Conservation (phyloP, 208 protist species). For the Strigomonas culicis region DNA sequence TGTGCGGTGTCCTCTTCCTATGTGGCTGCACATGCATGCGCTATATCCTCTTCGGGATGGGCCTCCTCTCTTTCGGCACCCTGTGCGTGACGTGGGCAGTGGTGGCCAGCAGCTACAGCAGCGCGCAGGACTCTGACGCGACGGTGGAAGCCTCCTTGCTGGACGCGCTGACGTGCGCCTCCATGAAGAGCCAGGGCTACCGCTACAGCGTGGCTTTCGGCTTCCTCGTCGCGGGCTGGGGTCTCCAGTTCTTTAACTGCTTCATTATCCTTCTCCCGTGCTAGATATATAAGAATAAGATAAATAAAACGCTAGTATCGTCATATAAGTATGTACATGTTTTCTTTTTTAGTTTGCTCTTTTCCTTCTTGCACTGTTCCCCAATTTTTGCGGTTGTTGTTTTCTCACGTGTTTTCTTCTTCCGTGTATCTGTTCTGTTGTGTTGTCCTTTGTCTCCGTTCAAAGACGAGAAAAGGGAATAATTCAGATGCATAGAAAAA, state of each 20-base stretch:
- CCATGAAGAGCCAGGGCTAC: conserved; percentile 15
- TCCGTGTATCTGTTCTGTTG: neutral
- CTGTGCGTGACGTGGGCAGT: conserved; percentile 24
- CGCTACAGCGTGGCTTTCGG: conserved; percentile 44
- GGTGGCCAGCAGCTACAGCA: conserved; percentile 28
- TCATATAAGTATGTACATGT: no score
- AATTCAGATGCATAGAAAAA: neutral
- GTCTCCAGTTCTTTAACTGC: conserved; percentile 35
- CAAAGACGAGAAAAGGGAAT: neutral
- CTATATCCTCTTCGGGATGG: conserved; percentile 29
- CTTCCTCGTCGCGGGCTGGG: conserved; percentile 36
- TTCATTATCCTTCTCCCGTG: conserved; percentile 39
- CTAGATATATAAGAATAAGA: no score
- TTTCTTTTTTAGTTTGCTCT: no score
- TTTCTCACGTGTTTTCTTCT: neutral
- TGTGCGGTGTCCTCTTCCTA: conserved; percentile 33
- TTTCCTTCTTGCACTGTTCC: no score
- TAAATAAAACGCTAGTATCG: no score
- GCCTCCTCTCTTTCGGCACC: conserved; percentile 23
- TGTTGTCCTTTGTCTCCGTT: neutral
- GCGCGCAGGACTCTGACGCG: conserved; percentile 20
- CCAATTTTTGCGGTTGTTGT: neutral
- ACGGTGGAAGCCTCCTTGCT: no score
- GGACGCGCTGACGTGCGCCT: no score
- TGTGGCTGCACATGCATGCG: conserved; percentile 48